These are phyloP conservation scores for Magnusiomyces suaveolens DNA, from an alignment of 1,139 yeast genomes.

Conservation along the genomic window DNA sequence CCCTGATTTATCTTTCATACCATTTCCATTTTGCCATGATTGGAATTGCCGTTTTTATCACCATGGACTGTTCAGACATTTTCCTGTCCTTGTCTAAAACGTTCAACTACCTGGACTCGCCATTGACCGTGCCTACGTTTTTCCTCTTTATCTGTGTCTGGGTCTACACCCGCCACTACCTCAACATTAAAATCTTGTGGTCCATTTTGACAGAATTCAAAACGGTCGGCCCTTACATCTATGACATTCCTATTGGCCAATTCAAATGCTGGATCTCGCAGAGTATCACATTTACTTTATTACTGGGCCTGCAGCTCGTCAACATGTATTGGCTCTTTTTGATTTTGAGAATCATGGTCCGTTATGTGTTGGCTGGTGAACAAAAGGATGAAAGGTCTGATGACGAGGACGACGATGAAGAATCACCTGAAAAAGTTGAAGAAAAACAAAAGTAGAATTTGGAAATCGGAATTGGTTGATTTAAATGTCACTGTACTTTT, in stretches of 20 bases:
- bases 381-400: constrained; percentile 80
- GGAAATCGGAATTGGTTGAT: too few relatives aligned
- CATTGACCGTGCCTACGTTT: constrained; percentile 55
- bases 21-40: constrained; percentile 94
- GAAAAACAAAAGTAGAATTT: not conserved
- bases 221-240: constrained; percentile 69
- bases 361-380: constrained; percentile 50
- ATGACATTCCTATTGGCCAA: constrained; percentile 87
- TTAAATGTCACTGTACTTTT: too few relatives aligned
- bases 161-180: constrained; percentile 82
- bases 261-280: constrained; percentile 95
- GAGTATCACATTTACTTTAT: constrained; percentile 70
- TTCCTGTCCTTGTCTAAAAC: constrained; percentile 78
- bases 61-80: constrained; percentile 94
- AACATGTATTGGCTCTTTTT: constrained; percentile 81
- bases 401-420: constrained; percentile 49
- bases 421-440: not conserved
- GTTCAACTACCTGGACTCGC: constrained; percentile 69
- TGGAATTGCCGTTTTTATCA: constrained; percentile 81
- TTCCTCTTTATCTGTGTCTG: constrained; percentile 59
- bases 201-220: constrained; percentile 81
- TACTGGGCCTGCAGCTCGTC: constrained; percentile 73
- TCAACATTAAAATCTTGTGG: constrained; percentile 72
- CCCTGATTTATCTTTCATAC: constrained; percentile 82
- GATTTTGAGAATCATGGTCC: constrained; percentile 64